Evolutionary conservation across 2,329 filamentous ascomycete species (phyloP), one percentile per base, ranked within the genome.

Genomic region (Cladophialophora carrionii): DNA sequence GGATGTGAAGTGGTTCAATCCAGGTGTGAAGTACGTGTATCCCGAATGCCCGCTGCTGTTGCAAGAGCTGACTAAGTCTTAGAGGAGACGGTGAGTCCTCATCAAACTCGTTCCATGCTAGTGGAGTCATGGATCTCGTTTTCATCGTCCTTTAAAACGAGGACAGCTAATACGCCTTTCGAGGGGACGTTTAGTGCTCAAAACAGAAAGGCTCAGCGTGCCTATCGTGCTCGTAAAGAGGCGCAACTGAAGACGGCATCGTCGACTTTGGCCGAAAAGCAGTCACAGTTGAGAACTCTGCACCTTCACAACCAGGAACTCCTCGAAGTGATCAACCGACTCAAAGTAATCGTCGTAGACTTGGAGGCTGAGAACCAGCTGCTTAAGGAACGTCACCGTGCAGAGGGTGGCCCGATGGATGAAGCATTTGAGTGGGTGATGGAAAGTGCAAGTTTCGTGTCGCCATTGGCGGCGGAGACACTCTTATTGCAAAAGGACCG

Each of bases 221-320:
- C 68, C 17, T 70, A 70, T 41, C 67, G 68, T 9, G 64, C 66
- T 46, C 68, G 68, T 26, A 69, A 69, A 48, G 67, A 70, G 46
- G 59, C 66, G 24, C 66, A 65, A 34, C 54, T 70, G 43, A 57
- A 62, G 41, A 20, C 46, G 41, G 57, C 57, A 26, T 60, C 57
- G 10, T 60, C 57, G 48, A 53, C 48, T 9, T 60, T 60, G 49
- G 31, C 46, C 20, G 32, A 32, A 20, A 52, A 60, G 14, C 46
- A 60, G 7, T 52, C 57, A 6, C 57, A 60, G 34, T 32, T 60
- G n/a, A 24, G 24, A 22, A 52, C 31, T 10, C 12, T 60, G 31
- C 14, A 22, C 12, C 46, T 34, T 10, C 57, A 41, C 31, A 60
- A 60, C 32, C 46, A 26, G 26, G 46, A 52, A 34, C 48, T 60